These are phyloP conservation scores for Camelina neglecta DNA, from an alignment of 345 rosid species.

Conservation along the genomic window DNA sequence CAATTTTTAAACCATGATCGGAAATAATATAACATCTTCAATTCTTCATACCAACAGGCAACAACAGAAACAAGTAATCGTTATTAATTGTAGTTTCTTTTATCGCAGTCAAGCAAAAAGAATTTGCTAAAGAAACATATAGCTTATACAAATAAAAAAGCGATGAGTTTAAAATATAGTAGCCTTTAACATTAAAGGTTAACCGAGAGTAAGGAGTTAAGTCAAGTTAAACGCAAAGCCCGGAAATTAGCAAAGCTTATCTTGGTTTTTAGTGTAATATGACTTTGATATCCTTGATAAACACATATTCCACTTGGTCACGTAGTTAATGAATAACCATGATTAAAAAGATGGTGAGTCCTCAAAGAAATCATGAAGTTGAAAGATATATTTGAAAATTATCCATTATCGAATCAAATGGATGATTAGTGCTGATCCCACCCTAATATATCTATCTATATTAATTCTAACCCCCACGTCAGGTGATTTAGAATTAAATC, in stretches of 20 bases:
- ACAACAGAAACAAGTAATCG: background rate
- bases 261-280: background rate
- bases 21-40: background rate
- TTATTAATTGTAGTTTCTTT: background rate
- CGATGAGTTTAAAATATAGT: background rate
- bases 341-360: slow-evolving; percentile 1
- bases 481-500: background rate
- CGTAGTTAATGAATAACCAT: background rate
- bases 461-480: background rate
- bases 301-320: slow-evolving; percentile 1
- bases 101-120: background rate
- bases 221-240: too few species aligned
- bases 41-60: background rate
- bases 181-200: background rate
- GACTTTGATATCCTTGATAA: background rate
- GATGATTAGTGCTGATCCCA: slow-evolving; percentile 5
- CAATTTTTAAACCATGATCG: background rate
- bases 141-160: too few species aligned
- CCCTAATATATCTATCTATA: background rate
- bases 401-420: background rate
- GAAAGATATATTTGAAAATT: background rate
- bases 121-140: background rate
- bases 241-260: background rate
- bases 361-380: background rate
- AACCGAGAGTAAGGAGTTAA: background rate